These are phyloP conservation scores for Globisporangium iwayamae DNA, from an alignment of 352 stramenopile species.

Conservation along the genomic window DNA sequence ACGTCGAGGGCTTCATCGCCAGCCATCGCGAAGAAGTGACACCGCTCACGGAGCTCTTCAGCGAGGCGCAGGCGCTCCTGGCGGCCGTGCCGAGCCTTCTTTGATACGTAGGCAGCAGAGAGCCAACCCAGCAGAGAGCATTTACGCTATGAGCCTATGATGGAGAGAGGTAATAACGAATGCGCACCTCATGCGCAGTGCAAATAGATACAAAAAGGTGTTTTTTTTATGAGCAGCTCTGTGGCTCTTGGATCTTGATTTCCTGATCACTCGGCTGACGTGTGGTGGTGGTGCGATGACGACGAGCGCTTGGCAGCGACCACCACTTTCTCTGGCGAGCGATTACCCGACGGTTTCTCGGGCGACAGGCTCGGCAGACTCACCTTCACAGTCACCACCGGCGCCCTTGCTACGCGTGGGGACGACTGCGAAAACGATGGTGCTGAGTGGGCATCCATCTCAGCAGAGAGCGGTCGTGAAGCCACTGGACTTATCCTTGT, in stretches of 20 bases:
- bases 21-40: conserved; percentile 37
- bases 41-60: conserved; percentile 24
- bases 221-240: background rate
- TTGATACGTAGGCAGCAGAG: background rate
- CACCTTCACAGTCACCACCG: conserved; percentile 24
- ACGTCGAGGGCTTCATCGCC: conserved; percentile 50
- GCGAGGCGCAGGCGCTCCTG: conserved; percentile 54
- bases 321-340: conserved; percentile 33
- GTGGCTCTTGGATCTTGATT: background rate
- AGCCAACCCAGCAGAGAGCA: background rate
- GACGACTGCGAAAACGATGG: background rate
- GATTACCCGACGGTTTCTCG: conserved; percentile 34
- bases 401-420: background rate
- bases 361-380: conserved; percentile 57
- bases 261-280: background rate
- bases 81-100: conserved; percentile 32
- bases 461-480: conserved; percentile 16
- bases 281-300: background rate
- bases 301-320: conserved; percentile 24
- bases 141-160: background rate
- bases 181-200: background rate
- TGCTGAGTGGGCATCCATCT: background rate
- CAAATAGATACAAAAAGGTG: background rate
- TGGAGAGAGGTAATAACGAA: no score
- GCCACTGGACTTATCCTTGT: background rate